Conservation (phyloP, 768 basidiomycete species). For the Naganishia randhawae region DNA sequence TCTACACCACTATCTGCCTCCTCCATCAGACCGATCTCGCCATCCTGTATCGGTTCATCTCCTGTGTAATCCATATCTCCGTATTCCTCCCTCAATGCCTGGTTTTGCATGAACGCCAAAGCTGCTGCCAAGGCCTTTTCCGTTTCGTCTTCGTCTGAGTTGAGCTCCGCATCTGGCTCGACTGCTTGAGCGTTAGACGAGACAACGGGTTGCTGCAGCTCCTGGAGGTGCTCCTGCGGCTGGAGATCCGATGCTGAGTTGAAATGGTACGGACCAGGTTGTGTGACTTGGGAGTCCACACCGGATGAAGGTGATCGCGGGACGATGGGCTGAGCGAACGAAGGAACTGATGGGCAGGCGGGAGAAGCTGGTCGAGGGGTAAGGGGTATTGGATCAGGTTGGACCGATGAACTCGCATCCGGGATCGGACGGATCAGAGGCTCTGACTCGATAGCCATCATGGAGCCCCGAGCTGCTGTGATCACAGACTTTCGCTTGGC, state of each 20-base stretch:
- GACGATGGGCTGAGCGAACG: neutral
- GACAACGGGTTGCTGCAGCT: neutral
- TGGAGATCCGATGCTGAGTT: neutral
- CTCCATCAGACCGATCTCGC: neutral
- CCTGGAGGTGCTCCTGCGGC: neutral
- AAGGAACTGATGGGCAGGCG: neutral
- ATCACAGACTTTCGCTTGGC: neutral
- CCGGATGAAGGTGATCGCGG: neutral
- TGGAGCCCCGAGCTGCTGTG: neutral
- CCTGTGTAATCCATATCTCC: neutral
- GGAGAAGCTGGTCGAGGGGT: too few species aligned
- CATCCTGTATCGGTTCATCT: neutral
- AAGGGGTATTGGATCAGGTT: too few species aligned
- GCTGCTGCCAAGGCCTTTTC: neutral
- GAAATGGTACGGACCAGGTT: neutral
- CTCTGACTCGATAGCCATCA: slow-evolving; percentile 1
- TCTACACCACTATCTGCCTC: neutral
- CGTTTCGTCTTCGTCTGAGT: neutral
- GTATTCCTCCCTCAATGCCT: neutral
- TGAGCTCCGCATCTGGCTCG: neutral
- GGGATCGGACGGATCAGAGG: neutral
- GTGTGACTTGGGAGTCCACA: neutral
- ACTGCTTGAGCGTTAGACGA: neutral
- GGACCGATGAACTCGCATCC: too few species aligned
- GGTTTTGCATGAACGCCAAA: neutral